phyloP scores from a whole-genome alignment of 495 filamentous ascomycete genomes.

The Talaromyces thailandensis region DNA sequence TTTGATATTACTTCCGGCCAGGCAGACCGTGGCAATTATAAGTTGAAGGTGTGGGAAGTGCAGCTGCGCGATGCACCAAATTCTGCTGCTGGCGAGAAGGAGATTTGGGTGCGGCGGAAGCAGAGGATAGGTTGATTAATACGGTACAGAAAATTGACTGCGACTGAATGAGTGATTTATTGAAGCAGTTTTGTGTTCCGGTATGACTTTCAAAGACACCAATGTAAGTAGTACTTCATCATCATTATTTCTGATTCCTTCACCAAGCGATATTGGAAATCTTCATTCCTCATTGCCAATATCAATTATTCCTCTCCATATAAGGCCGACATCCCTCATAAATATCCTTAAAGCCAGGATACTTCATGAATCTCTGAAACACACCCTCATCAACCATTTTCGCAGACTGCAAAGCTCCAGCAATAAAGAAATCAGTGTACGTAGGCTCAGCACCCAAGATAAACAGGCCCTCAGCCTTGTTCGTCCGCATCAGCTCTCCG shows the following conservation, averaged over 20 bases:
- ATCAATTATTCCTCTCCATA: slow-evolving; percentile 27
- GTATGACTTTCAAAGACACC: too few relatives aligned
- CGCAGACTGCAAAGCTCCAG: slow-evolving; percentile 23
- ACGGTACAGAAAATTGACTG: background rate
- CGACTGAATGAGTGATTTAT: background rate
- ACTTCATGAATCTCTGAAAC: slow-evolving; percentile 20
- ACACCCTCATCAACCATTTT: slow-evolving; percentile 26
- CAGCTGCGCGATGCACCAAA: slow-evolving; percentile 32
- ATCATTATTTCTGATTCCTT: background rate
- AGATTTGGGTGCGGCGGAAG: slow-evolving; percentile 41
- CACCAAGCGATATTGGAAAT: too few relatives aligned
- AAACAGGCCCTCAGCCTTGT: slow-evolving; percentile 28
- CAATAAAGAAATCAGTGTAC: slow-evolving; percentile 31
- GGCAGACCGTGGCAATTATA: slow-evolving; percentile 48
- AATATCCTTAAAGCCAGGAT: slow-evolving; percentile 20
- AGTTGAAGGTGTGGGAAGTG: slow-evolving; percentile 50
- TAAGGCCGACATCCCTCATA: slow-evolving; percentile 29
- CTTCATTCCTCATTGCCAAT: too few relatives aligned
- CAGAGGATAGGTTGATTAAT: background rate
- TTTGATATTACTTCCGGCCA: slow-evolving; percentile 50
- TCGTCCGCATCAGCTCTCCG: slow-evolving; percentile 21
- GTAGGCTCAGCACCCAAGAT: slow-evolving; percentile 22
- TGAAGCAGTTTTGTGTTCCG: background rate
- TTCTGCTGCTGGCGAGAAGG: slow-evolving; percentile 29
- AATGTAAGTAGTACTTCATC: background rate